Percentiles rank a stretch among this genome's conserved stretches.
These are phyloP conservation scores for Penicillium rolfsii DNA, from an alignment of 2,329 filamentous ascomycete species.

Conservation along the genomic window DNA sequence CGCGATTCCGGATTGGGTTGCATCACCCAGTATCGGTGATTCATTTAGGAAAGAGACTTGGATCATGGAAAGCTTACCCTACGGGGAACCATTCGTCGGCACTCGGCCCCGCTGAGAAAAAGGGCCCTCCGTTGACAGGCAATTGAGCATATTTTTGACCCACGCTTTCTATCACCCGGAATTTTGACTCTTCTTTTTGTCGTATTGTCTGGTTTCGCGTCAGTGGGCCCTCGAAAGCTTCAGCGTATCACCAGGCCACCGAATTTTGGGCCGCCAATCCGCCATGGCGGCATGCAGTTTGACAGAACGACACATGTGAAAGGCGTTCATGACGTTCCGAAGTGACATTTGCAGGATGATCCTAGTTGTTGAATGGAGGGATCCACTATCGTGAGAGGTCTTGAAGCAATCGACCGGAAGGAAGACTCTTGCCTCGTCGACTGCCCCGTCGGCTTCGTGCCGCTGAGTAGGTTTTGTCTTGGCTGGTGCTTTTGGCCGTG, in stretches of 20 bases:
- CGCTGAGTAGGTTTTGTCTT: constrained; percentile 22
- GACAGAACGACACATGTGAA: constrained; percentile 26
- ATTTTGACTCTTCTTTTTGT: constrained; percentile 1
- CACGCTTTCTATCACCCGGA: background rate
- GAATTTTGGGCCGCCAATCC: background rate
- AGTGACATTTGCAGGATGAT: constrained; percentile 20
- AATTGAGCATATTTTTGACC: background rate
- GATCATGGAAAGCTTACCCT: constrained; percentile 20
- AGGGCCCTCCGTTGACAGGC: background rate
- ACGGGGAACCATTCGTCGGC: background rate
- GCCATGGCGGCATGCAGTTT: constrained; percentile 20
- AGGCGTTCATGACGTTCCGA: constrained; percentile 22
- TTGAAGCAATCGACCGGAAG: constrained; percentile 23
- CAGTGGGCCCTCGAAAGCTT: background rate
- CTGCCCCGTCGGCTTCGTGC: constrained; percentile 21
- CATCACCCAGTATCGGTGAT: constrained; percentile 30
- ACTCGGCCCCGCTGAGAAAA: constrained; percentile 2
- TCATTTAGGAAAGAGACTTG: constrained; percentile 26
- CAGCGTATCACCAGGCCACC: constrained; percentile 20
- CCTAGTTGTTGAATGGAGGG: constrained; percentile 1
- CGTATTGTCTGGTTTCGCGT: background rate
- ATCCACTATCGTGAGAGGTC: constrained; percentile 16
- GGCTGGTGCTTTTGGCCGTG: constrained; percentile 15
- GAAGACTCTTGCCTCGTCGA: constrained; percentile 17
- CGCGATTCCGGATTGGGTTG: constrained; percentile 29